Evolutionary conservation across 2,329 filamentous ascomycete genomes (phyloP).

Genomic region (Diaporthe longicolla): DNA sequence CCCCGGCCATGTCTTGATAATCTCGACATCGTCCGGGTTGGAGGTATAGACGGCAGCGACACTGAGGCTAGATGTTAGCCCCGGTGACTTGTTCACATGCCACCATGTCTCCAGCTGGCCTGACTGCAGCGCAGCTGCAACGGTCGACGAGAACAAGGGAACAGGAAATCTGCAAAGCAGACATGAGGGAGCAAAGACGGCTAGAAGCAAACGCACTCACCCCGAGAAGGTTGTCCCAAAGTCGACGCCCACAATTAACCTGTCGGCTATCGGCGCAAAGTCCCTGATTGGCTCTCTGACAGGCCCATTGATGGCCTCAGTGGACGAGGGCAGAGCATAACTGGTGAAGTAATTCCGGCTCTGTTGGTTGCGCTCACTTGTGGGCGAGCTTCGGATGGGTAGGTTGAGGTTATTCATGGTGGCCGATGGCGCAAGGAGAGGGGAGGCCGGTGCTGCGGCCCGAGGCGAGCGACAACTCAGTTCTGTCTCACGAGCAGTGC

Average conservation of each 20-base stretch:
- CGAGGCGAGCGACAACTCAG: constrained; percentile 30
- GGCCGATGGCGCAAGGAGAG: constrained; percentile 44
- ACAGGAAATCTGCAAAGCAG: background rate
- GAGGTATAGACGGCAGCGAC: constrained; percentile 82
- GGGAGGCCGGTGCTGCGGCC: constrained; percentile 40
- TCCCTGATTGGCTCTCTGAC: constrained; percentile 69
- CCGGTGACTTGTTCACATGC: background rate
- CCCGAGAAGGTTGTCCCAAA: constrained; percentile 90
- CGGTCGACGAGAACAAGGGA: background rate
- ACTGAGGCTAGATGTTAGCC: constrained; percentile 52
- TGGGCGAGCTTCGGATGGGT: constrained; percentile 60
- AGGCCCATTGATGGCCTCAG: constrained; percentile 74
- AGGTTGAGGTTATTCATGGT: constrained; percentile 65
- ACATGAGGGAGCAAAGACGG: background rate
- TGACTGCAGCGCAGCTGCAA: background rate
- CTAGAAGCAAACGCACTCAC: constrained; percentile 59
- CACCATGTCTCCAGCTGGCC: background rate
- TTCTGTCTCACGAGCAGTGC: constrained; percentile 29
- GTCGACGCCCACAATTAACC: constrained; percentile 83
- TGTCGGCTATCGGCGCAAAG: constrained; percentile 68
- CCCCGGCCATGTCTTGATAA: constrained; percentile 88
- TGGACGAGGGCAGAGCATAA: constrained; percentile 68
- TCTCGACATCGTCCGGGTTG: constrained; percentile 84
- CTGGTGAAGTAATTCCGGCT: constrained; percentile 70
- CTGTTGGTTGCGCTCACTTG: constrained; percentile 66